Evolutionary conservation across 2,329 filamentous ascomycete species (phyloP).

Genomic region (Botrytis aclada): DNA sequence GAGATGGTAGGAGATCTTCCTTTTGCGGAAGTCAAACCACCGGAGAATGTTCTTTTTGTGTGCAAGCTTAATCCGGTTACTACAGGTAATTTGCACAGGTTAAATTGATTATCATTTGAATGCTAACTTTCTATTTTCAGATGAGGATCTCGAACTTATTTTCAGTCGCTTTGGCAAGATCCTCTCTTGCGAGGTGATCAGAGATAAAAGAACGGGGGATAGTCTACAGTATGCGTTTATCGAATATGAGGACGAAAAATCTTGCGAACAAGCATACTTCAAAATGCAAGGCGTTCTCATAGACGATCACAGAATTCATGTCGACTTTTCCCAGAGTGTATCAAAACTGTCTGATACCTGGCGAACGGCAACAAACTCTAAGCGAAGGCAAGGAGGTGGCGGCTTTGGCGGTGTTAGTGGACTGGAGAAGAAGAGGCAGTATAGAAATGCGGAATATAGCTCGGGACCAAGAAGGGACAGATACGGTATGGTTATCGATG

Average conservation of each 20-base stretch:
- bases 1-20: constrained; percentile 98
- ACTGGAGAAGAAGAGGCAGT: constrained; percentile 88
- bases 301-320: constrained; percentile 94
- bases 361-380: constrained; percentile 80
- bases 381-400: constrained; percentile 62
- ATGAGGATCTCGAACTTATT: constrained; percentile 91
- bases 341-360: constrained; percentile 84
- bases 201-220: constrained; percentile 90
- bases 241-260: constrained; percentile 88
- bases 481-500: constrained; percentile 81
- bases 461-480: constrained; percentile 44
- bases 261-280: constrained; percentile 93
- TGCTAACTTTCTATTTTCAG: constrained; percentile 40
- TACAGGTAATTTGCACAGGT: constrained; percentile 47
- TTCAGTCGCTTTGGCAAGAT: constrained; percentile 97
- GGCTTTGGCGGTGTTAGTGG: constrained; percentile 89
- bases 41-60: constrained; percentile 95
- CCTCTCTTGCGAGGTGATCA: constrained; percentile 90
- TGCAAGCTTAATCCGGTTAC: constrained; percentile 98
- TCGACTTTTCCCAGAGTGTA: constrained; percentile 97
- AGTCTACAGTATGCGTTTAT: constrained; percentile 97
- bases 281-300: constrained; percentile 99
- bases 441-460: constrained; percentile 54
- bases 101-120: not conserved
- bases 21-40: constrained; percentile 95